Evolutionary conservation across 306 rosid genomes (phyloP).

Genomic region (Prunus mume): DNA sequence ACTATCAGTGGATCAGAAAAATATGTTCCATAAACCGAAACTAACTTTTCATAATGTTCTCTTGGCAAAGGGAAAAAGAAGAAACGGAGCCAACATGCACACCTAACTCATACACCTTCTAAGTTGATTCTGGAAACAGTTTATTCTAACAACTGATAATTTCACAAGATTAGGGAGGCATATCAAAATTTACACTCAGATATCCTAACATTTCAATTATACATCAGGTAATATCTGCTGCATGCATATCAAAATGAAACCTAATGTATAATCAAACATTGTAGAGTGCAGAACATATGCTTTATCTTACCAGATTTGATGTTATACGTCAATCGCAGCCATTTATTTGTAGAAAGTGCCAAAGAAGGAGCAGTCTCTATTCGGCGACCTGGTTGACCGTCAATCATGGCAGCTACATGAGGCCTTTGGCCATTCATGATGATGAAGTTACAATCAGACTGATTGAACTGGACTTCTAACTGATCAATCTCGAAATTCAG

Average conservation of each 20-base stretch:
- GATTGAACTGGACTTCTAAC: slow-evolving; percentile 91
- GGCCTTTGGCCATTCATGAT: slow-evolving; percentile 56
- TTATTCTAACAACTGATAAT: not conserved
- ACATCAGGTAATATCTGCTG: not conserved
- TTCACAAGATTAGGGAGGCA: not conserved
- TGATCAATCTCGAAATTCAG: slow-evolving; percentile 65
- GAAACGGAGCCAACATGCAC: not conserved
- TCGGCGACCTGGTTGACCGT: slow-evolving; percentile 44
- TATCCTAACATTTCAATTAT: not conserved
- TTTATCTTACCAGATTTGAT: slow-evolving; percentile 64
- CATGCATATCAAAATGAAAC: slow-evolving; percentile 14
- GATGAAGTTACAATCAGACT: slow-evolving; percentile 70
- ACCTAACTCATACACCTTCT: not conserved
- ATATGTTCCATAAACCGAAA: not conserved
- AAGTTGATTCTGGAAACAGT: not conserved
- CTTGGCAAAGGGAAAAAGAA: not conserved
- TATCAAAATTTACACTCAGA: not conserved
- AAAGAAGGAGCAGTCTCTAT: slow-evolving; percentile 61
- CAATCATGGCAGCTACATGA: slow-evolving; percentile 32
- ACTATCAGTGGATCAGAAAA: not conserved
- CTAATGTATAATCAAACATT: slow-evolving; percentile 1
- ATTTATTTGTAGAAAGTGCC: slow-evolving; percentile 65
- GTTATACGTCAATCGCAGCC: slow-evolving; percentile 84
- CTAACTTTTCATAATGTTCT: not conserved
- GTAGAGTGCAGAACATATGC: slow-evolving; percentile 9